Conservation (phyloP, 2,329 filamentous ascomycete species). For the Cryphonectria radicalis region DNA sequence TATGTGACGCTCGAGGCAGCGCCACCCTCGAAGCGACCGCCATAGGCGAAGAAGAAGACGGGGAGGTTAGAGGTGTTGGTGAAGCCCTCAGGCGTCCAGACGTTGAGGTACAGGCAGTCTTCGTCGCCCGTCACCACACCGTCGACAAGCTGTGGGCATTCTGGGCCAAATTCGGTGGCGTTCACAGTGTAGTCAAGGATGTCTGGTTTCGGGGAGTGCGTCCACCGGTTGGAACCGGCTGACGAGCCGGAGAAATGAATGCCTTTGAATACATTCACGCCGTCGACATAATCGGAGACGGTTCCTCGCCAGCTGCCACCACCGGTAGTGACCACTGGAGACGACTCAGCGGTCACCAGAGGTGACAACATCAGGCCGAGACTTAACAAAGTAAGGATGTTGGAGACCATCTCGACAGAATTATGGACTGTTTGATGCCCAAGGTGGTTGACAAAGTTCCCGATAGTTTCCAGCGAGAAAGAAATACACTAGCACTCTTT, state of each 20-base stretch:
- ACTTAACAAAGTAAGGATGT: not conserved
- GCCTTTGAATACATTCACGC: conserved; percentile 34
- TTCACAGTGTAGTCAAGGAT: conserved; percentile 26
- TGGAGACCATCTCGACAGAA: not conserved
- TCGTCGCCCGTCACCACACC: conserved; percentile 47
- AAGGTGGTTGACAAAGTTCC: not conserved
- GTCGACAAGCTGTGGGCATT: conserved; percentile 9
- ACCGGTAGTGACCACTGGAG: conserved; percentile 15
- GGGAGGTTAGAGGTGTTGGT: conserved; percentile 48
- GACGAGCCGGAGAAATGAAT: conserved; percentile 34
- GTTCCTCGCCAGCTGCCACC: conserved; percentile 31
- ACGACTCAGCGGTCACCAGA: not conserved
- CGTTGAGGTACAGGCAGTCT: conserved; percentile 72
- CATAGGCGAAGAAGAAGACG: conserved; percentile 45
- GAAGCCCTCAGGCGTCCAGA: conserved; percentile 62
- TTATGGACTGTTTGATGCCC: not conserved
- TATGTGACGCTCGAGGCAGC: conserved; percentile 46
- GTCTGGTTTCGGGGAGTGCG: conserved; percentile 24
- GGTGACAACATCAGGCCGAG: conserved; percentile 5
- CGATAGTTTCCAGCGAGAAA: not conserved
- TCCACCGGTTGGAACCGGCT: conserved; percentile 31
- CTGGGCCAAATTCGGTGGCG: conserved; percentile 10
- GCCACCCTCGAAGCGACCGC: conserved; percentile 54
- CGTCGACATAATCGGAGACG: conserved; percentile 33
- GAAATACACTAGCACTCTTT: not conserved